Evolutionary conservation across 2,329 filamentous ascomycete genomes (phyloP).

Genomic region (Colletotrichum lentis): DNA sequence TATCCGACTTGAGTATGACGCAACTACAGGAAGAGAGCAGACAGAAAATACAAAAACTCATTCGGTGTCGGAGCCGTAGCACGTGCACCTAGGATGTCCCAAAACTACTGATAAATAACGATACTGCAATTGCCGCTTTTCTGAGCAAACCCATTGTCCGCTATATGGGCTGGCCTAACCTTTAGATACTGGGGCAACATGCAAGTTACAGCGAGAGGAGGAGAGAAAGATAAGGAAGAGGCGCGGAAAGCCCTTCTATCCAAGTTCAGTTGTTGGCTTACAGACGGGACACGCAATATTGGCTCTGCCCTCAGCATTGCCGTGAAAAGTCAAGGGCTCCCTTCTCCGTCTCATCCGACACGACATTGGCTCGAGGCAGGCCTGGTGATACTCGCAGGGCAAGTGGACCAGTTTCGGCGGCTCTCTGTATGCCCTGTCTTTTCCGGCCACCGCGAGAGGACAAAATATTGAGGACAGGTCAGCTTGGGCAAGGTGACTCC

Average conservation of each 20-base stretch:
- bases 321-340: not conserved
- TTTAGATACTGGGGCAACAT: conserved; percentile 25
- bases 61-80: not conserved
- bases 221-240: conserved; percentile 1
- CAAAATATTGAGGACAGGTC: not conserved
- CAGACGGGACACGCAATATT: not conserved
- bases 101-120: conserved; percentile 5
- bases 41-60: conserved; percentile 2
- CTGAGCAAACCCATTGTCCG: conserved; percentile 1
- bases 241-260: not conserved
- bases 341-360: not conserved
- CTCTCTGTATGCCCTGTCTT: not conserved
- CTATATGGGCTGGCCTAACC: conserved; percentile 13
- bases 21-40: not conserved
- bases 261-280: not conserved
- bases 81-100: conserved; percentile 8
- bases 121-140: conserved; percentile 11
- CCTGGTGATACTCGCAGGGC: not conserved
- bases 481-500: conserved; percentile 3
- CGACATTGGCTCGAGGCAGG: not conserved
- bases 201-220: conserved; percentile 15
- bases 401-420: not conserved
- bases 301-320: not conserved
- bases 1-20: conserved; percentile 10
- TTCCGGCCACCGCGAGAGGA: not conserved